phyloP scores from a whole-genome alignment of 768 basidiomycete genomes.

The Lactarius sp. region DNA sequence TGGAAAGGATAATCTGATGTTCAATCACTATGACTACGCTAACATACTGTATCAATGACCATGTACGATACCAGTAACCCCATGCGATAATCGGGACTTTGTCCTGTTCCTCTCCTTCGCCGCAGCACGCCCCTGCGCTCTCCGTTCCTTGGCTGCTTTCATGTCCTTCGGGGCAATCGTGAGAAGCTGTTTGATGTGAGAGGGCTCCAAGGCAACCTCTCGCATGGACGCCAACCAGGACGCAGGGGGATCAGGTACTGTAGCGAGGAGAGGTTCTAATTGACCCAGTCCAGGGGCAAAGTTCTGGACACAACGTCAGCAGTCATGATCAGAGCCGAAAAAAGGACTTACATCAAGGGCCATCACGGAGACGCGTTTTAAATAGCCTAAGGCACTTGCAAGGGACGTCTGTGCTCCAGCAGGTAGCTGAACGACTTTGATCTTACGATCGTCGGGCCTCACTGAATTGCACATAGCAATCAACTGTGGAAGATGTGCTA shows the following conservation, averaged over 20 bases:
- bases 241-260: conserved; percentile 54
- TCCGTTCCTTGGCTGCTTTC: conserved; percentile 57
- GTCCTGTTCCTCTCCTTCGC: conserved; percentile 38
- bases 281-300: conserved; percentile 37
- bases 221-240: conserved; percentile 53
- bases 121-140: conserved; percentile 45
- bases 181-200: conserved; percentile 75
- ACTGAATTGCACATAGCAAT: conserved; percentile 70
- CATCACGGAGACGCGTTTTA: conserved; percentile 61
- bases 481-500: conserved; percentile 72
- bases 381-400: conserved; percentile 51
- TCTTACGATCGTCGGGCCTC: conserved; percentile 19
- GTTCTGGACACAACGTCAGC: conserved; percentile 32
- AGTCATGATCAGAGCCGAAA: conserved; percentile 2
- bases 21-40: neutral
- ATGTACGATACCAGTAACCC: neutral
- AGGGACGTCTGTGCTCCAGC: conserved; percentile 59
- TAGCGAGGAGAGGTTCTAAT: conserved; percentile 38
- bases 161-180: conserved; percentile 80
- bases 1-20: neutral
- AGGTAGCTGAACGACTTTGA: conserved; percentile 62
- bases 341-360: conserved; percentile 55
- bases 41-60: neutral
- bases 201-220: conserved; percentile 46
- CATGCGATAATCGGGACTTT: neutral